Evolutionary conservation across 768 basidiomycete genomes (phyloP), one percentile per base, ranked within the genome.

Genomic region (Podaxis mareebaensis): DNA sequence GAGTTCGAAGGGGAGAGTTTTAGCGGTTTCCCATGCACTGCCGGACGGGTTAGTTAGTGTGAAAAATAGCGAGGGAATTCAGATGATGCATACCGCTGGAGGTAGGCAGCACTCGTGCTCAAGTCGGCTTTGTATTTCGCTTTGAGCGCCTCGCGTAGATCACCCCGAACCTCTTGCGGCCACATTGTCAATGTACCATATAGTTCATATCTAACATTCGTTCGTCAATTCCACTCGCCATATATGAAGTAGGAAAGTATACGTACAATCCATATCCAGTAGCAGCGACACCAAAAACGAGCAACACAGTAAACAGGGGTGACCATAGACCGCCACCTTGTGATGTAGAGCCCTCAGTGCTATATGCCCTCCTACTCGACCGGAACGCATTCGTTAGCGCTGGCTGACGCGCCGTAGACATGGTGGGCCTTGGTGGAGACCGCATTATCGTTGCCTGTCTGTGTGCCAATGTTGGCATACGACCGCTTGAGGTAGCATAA

Each of bases 61-160:
- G 42, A 66, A 58, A 10, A 33, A 40, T 12, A 15, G 36, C 44
- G 20, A 39, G 12, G 11, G 10, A 46, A 39, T 17, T 30, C 2
- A 15, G n/a, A 7, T 12, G 13, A 44, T 52, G 73, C 82, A 59
- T 61, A 90, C 90, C 83, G 79, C 55, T 72, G 68, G 39, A 91
- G 76, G 68, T 81, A 86, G 36, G 78, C 76, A 63, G 81, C 79
- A 66, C 86, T 85, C 58, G 82, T 71, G 10, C 73, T 74, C 10
- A 81, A 67, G 69, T 92, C 84, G 2, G 82, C 84, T 61, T 84
- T 81, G 58, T 85, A 75, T 68, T 83, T 88, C 2, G 88, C 88
- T 63, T 81, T 81, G 48, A 92, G 78, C 2, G 87, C 91, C 2
- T 79, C 81, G 5, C 89, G 86, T 38, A 92, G 78, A 72, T 91